Percentiles rank a stretch among this genome's conserved stretches.
phyloP scores from a whole-genome alignment of 176 grass and related monocot genomes.

The Pontederia paniculata region DNA sequence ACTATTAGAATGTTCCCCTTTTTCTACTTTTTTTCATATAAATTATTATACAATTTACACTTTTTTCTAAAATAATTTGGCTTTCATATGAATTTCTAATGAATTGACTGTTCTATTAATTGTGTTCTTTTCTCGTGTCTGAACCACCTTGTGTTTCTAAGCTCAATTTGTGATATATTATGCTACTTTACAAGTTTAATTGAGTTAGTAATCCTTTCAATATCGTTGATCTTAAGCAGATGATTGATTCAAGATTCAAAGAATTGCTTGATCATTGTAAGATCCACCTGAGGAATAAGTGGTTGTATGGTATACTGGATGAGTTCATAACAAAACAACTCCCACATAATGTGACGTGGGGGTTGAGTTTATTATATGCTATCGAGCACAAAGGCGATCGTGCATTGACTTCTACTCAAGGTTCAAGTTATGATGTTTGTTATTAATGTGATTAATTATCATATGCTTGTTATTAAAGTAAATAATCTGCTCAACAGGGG shows the following conservation, averaged over 20 bases:
- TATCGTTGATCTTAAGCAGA: constrained; percentile 34
- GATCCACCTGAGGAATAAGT: constrained; percentile 80
- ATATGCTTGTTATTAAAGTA: constrained; percentile 4
- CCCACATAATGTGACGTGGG: constrained; percentile 98
- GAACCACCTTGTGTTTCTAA: no score
- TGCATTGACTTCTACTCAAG: constrained; percentile 87
- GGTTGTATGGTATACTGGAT: constrained; percentile 96
- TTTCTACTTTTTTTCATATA: no score
- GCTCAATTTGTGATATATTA: no score
- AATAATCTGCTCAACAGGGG: constrained; percentile 43
- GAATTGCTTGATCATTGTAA: constrained; percentile 78
- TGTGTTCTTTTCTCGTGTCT: no score
- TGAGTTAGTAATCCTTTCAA: no score
- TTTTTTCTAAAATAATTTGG: no score
- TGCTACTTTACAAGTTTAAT: no score
- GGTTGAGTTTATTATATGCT: constrained; percentile 94
- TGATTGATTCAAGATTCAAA: constrained; percentile 80
- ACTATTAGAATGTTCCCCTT: no score
- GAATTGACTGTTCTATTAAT: no score
- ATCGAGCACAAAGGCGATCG: constrained; percentile 93
- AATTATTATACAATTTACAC: no score
- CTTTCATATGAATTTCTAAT: no score
- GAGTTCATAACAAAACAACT: constrained; percentile 98
- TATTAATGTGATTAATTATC: constrained; percentile 4
- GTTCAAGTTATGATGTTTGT: constrained; percentile 21